Conservation (phyloP, 2,329 filamentous ascomycete species). For the Polytolypa hystricis region DNA sequence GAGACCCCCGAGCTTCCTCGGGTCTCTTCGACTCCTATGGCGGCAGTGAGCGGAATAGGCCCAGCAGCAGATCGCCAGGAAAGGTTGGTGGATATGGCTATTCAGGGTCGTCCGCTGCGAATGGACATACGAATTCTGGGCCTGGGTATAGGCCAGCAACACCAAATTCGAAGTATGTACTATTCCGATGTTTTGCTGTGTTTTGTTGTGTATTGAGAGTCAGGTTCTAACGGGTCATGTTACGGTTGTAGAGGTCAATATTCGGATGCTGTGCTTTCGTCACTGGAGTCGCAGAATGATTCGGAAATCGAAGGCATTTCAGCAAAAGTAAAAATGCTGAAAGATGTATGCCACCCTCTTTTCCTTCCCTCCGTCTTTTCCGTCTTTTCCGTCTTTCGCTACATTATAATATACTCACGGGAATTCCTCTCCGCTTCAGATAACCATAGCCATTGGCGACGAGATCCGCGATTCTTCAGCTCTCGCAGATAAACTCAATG, state of each 20-base stretch:
- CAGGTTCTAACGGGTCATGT: not conserved
- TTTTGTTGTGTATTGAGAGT: not conserved
- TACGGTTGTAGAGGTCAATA: constrained; percentile 62
- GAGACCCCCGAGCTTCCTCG: constrained; percentile 54
- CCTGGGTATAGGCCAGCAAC: constrained; percentile 53
- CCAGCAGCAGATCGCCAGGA: constrained; percentile 28
- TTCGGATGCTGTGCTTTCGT: constrained; percentile 78
- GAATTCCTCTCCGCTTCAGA: constrained; percentile 39
- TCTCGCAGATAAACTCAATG: constrained; percentile 90
- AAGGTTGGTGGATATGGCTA: constrained; percentile 22
- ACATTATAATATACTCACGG: too few relatives aligned
- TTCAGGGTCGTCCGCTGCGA: constrained; percentile 9
- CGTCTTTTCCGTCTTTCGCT: not conserved
- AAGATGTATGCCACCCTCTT: constrained; percentile 54
- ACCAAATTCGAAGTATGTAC: constrained; percentile 54
- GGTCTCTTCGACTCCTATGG: constrained; percentile 68
- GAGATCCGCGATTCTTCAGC: constrained; percentile 86
- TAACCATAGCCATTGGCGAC: constrained; percentile 86
- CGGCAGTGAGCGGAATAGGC: constrained; percentile 35
- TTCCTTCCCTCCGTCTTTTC: constrained; percentile 3
- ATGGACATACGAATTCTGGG: constrained; percentile 7
- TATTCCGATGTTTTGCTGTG: not conserved
- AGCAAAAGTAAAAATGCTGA: constrained; percentile 79
- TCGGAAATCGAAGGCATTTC: constrained; percentile 79
- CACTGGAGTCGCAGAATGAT: constrained; percentile 94